Conservation (phyloP, 148 eudicot genomes). For the Vaccinium corymbosum region DNA sequence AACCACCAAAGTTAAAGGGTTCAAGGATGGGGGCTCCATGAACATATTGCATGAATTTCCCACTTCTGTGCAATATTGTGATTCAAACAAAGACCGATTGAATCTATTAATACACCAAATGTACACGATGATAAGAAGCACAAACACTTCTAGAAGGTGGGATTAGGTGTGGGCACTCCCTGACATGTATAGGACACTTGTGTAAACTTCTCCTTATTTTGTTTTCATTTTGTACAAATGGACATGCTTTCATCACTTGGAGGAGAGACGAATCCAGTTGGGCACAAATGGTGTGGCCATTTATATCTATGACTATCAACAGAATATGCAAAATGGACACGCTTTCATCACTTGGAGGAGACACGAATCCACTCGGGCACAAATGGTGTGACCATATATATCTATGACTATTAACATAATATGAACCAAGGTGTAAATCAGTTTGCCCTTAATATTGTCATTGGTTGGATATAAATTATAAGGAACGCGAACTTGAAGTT, state of each 20-base stretch:
- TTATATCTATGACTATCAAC: no score
- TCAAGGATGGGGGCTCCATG: not conserved
- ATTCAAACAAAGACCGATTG: not conserved
- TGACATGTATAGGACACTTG: not conserved
- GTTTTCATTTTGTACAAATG: not conserved
- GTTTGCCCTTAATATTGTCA: not conserved
- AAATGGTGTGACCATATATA: not conserved
- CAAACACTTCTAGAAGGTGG: not conserved
- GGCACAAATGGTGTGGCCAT: no score
- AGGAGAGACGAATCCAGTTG: no score
- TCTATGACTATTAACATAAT: not conserved
- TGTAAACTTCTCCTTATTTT: not conserved
- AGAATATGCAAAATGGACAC: no score
- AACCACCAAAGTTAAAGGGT: not conserved
- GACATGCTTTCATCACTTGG: not conserved
- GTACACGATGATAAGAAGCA: not conserved
- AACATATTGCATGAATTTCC: not conserved
- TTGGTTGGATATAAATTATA: not conserved
- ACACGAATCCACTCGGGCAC: not conserved
- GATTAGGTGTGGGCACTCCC: not conserved
- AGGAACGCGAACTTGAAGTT: not conserved
- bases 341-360: not conserved
- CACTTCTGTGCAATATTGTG: not conserved
- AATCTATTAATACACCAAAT: not conserved
- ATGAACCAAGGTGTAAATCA: not conserved